Evolutionary conservation across 306 rosid species (phyloP), one percentile per base, ranked within the genome.

Genomic region (Cicer yamashitae): DNA sequence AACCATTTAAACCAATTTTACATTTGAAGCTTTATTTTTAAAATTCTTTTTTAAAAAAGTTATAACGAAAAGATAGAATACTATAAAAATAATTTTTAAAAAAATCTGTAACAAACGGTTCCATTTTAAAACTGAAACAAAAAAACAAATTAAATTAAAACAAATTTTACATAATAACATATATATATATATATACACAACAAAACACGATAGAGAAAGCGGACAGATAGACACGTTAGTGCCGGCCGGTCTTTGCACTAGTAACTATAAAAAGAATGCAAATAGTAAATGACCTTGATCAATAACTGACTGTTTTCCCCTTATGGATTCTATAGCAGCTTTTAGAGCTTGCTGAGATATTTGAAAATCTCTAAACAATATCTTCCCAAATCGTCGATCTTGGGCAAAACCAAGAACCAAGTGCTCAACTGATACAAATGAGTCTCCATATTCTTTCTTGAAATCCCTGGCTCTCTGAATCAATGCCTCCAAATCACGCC

Each of bases 401-500:
- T 90, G 86, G 3, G 75, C 17, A 58, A 89, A 94, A 82, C 96
- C 96, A 76, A 94, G 99, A 89, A 92, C 93, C 87, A 94, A 79
- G 73, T 94, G 99, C 81, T 94, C 99, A 56, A 94, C 99, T 40
- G 99, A 94, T 75, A 94, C 93, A 85, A 87, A 94, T 45, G 99
- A 94, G 60, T 94, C 99, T 53, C 93, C 96, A 82, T 90, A 92
- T 71, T 90, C 96, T 83, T 90, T 94, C 86, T 92, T 94, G 83
- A 79, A 79, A 38, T 89, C 97, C 82, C 97, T 92, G 61, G 97
- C 92, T 85, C 93, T 92, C 76, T 89, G 93, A 85, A 94, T 64
- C 81, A 94, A 80, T 61, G 88, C 99, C 82, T 94, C 99, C 90
- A 94, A 88, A 82, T 96, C 97, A 80, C 98, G 98, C 74, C 99